Base-by-base conservation (phyloP, 1,284 basidiomycete species). In the Gymnopus androsaceus region DNA sequence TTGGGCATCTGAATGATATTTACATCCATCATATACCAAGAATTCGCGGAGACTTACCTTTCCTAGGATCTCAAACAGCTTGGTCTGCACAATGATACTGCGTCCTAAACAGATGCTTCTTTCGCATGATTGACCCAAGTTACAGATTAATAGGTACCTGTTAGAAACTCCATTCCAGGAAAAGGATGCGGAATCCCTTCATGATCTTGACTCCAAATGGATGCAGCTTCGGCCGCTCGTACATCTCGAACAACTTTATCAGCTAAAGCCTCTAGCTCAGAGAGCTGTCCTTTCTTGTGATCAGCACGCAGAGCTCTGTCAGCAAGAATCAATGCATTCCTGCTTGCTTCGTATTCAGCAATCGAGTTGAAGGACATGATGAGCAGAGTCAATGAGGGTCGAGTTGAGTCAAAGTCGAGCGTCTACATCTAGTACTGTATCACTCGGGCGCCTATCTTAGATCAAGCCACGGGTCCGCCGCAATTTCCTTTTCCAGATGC, bases 131-230 rank as follows among this genome's bases (percentile, higher is more conserved):
- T n/a, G n/a, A n/a, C n/a, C n/a, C n/a, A n/a, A n/a, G 41, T 7
- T 8, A 27, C 8, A 19, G 5, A 23, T 42, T 9, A 14, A 34
- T 5, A 30, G 65, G 31, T 59, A 79, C 87, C 85, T 50, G 84
- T 88, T 59, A 89, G 69, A 62, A 89, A 90, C 61, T 83, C 86
- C 87, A 89, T 90, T 30, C 88, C 88, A 36, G 87, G 86, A 61
- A 88, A 89, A 1, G 83, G 75, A 65, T 87, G 81, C 1, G 76
- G 78, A 37, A 84, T 71, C 14, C 72, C 72, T n/a, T 77, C 73
- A 61, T 83, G 74, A 11, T 83, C 77, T 40, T 71, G 69, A 31
- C 64, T 75, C 88, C 87, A 90, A 28, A 89, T 73, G 1, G 77
- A 73, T 19, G 68, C 64, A 0, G 79, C 81, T 62, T 90, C 87